Evolutionary conservation across 2,329 filamentous ascomycete species (phyloP).

Genomic region (Septoria linicola): DNA sequence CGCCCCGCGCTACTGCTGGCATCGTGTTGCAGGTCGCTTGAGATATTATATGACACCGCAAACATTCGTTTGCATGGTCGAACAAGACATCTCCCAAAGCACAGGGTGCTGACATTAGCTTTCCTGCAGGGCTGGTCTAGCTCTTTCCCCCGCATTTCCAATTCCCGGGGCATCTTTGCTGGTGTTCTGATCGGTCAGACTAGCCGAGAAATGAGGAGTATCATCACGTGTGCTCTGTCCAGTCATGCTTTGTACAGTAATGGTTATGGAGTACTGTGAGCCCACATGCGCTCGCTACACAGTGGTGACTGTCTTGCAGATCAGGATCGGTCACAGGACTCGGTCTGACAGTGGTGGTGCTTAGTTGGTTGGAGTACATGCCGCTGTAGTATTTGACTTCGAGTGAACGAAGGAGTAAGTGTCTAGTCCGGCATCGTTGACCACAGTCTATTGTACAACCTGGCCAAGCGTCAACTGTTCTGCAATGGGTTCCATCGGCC

Average conservation of each 20-base stretch:
- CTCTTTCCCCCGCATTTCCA: background rate
- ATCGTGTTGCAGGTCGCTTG: no score
- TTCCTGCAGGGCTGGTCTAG: background rate
- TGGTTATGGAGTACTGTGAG: background rate
- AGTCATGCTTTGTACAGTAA: background rate
- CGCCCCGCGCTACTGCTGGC: background rate
- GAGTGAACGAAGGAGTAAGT: background rate
- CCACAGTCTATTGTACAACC: no score
- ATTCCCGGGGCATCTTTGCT: background rate
- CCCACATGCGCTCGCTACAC: background rate
- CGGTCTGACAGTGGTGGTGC: no score
- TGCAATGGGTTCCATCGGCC: constrained; percentile 21
- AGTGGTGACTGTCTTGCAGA: background rate
- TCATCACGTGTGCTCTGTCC: background rate
- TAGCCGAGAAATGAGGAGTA: background rate
- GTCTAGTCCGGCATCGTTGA: background rate
- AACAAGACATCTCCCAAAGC: background rate
- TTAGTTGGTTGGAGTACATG: no score
- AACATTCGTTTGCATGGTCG: background rate
- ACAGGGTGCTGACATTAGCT: background rate
- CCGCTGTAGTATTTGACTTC: no score
- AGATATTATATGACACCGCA: no score
- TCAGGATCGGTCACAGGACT: background rate
- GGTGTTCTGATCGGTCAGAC: background rate
- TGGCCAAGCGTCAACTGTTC: no score